Conservation (phyloP, 1,139 yeast species). For the Debaryomycetaceae sp. region DNA sequence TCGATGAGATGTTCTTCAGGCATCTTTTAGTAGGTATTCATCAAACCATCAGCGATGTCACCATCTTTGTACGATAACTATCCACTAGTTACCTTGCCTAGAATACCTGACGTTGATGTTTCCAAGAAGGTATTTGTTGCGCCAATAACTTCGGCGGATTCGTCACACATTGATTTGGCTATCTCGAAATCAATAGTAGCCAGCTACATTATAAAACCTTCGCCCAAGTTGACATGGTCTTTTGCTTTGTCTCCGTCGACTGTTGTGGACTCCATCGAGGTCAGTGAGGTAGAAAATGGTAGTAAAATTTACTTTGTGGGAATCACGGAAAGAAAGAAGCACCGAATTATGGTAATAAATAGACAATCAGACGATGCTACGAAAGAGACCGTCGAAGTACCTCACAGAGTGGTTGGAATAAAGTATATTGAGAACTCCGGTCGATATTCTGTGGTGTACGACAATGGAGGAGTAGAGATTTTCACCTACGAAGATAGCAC, state of each 20-base stretch:
- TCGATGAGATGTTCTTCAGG: neutral
- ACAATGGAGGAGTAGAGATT: conserved; percentile 41
- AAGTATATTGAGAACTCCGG: conserved; percentile 31
- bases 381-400: conserved; percentile 13
- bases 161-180: conserved; percentile 51
- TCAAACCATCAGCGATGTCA: conserved; percentile 3
- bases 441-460: conserved; percentile 36
- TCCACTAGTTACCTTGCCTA: conserved; percentile 38
- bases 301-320: conserved; percentile 37
- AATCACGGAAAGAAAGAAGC: conserved; percentile 44
- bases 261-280: conserved; percentile 43
- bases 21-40: neutral
- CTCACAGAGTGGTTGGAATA: conserved; percentile 28
- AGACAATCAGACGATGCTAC: conserved; percentile 19
- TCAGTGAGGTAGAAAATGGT: conserved; percentile 19
- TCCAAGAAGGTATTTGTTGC: conserved; percentile 32
- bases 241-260: conserved; percentile 66
- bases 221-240: conserved; percentile 77
- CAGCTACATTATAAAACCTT: conserved; percentile 69
- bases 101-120: conserved; percentile 35
- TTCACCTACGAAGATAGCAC: conserved; percentile 17
- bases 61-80: conserved; percentile 35
- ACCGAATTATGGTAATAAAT: conserved; percentile 37
- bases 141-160: conserved; percentile 19
- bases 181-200: conserved; percentile 76